Evolutionary conservation across 169 alveolate species (phyloP).

Genomic region (Plasmodium reichenowi): DNA sequence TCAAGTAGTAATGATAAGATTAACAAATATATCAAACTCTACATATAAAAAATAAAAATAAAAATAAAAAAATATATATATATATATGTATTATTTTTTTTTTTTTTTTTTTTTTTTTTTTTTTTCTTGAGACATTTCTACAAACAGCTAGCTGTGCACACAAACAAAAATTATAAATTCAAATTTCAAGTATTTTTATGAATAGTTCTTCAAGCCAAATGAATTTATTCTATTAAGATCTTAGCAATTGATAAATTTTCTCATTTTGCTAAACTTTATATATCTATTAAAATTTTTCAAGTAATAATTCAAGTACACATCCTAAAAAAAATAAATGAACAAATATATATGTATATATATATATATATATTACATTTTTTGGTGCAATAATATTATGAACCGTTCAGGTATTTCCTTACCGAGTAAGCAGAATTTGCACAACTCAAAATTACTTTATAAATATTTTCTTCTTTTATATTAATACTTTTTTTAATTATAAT

Average conservation of each 20-base stretch:
- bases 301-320: conserved; percentile 55
- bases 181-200: conserved; percentile 6
- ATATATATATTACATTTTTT: not conserved
- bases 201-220: conserved; percentile 10
- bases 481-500: conserved; percentile 50
- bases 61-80: not conserved
- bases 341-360: not conserved
- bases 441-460: conserved; percentile 53
- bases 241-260: conserved; percentile 53
- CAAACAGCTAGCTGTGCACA: conserved; percentile 25
- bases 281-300: conserved; percentile 57
- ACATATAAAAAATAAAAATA: not conserved
- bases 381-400: no score
- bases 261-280: conserved; percentile 52
- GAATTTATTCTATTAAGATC: conserved; percentile 20
- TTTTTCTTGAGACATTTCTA: conserved; percentile 12
- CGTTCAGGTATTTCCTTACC: conserved; percentile 9
- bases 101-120: not conserved
- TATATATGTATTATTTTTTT: not conserved
- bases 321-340: conserved; percentile 10
- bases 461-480: conserved; percentile 37
- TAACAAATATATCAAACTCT: not conserved
- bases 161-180: conserved; percentile 19
- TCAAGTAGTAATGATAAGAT: conserved; percentile 21
- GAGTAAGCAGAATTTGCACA: conserved; percentile 73